Evolutionary conservation across 2,329 filamentous ascomycete species (phyloP).

Genomic region (Acrocalymma vagum): DNA sequence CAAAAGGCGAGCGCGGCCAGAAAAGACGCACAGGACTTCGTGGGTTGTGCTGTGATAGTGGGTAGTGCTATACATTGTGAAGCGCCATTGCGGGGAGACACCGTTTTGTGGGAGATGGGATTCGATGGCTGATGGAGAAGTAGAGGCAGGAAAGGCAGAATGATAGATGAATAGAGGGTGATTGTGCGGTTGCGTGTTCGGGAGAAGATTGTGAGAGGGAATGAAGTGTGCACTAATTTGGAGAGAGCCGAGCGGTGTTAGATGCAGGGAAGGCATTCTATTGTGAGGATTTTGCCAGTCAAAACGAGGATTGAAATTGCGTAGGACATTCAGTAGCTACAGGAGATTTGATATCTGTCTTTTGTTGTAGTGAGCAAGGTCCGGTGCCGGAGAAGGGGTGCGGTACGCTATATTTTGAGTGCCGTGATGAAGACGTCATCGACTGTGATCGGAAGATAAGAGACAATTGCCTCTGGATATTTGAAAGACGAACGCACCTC

Average conservation of each 20-base stretch:
- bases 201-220: slow-evolving; percentile 63
- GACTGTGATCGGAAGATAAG: too few species aligned
- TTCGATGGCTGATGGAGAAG: slow-evolving; percentile 62
- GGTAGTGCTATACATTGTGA: slow-evolving; percentile 71
- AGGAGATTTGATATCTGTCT: too few species aligned
- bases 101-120: slow-evolving; percentile 61
- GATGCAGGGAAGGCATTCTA: slow-evolving; percentile 25
- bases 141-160: slow-evolving; percentile 58
- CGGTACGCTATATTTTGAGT: too few species aligned
- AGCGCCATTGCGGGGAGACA: slow-evolving; percentile 70
- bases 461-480: too few species aligned
- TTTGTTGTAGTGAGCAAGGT: too few species aligned
- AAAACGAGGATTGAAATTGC: too few species aligned
- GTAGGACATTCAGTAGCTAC: too few species aligned
- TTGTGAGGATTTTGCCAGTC: not conserved
- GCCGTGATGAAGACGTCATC: too few species aligned
- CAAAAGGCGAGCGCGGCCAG: slow-evolving; percentile 67
- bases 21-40: slow-evolving; percentile 69
- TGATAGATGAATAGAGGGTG: slow-evolving; percentile 74
- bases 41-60: slow-evolving; percentile 75
- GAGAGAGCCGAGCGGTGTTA: slow-evolving; percentile 60
- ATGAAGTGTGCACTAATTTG: slow-evolving; percentile 68
- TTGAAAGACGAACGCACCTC: too few species aligned
- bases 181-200: slow-evolving; percentile 71
- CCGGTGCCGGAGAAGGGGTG: too few species aligned